Evolutionary conservation across 306 rosid genomes (phyloP), one percentile per base, ranked within the genome.

Genomic region (Cucurbita ficifolia): DNA sequence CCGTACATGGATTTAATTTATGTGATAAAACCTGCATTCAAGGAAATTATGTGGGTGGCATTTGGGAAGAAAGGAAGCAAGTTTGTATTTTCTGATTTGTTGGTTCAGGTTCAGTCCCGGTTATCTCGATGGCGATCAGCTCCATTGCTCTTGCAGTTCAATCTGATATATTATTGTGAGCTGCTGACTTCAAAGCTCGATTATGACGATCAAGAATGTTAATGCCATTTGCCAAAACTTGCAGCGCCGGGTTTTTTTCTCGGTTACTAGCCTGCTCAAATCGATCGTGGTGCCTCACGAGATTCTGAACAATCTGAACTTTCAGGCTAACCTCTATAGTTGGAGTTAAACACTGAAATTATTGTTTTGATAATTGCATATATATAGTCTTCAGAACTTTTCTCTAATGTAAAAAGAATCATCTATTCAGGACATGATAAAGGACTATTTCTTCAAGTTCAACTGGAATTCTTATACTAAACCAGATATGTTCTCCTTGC

Each of bases 301-400:
- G n/a, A 38, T 22, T 65, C 72, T 65, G 53, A 65, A 65, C 38
- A 65, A 65, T 65, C 54, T 65, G 72, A 69, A 18, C 58, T 49
- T 13, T 45, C 72, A 45, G 39, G 38, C 55, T 45, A 45, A 67
- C 40, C 21, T 67, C 72, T 67, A 45, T 67, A 19, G 58, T 17
- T 69, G 42, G 42, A 48, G 55, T 46, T 46, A 22, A 45, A 45
- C 8, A 68, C 39, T 22, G 38, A 67, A 45, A 67, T 19, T 11
- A 53, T 65, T 65, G 55, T 21, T 45, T 42, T 46, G 50, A 21
- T 21, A 45, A 43, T 21, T 67, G 54, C 54, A 67, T 67, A 43
- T 43, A 45, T 43, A 21, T 21, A 19, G 50, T n/a, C 10, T 67
- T 43, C 50, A 45, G 72, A 45, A 7, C 39, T 67, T 67, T 67